Evolutionary conservation across 176 grass and related monocot species (phyloP), one percentile per base, ranked within the genome.

Genomic region (Oryza glumipatula): DNA sequence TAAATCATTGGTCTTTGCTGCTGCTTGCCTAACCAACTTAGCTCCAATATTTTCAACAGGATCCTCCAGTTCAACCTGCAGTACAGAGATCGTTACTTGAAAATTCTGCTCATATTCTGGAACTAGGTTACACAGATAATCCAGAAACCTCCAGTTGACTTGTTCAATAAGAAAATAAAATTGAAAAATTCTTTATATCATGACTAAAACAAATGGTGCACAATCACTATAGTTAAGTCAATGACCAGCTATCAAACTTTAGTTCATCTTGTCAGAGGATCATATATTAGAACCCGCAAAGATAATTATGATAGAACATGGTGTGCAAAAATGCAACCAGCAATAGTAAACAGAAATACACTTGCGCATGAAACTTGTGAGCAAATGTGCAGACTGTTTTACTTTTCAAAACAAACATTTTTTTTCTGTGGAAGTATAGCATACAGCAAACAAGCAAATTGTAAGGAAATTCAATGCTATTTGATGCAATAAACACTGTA

Each of bases 11-110:
- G 95, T 97, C 86, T 97, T 97, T 14, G 95, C 95, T 76, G 95
- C 95, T 72, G 95, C 95, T 89, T 97, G 95, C 72, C 95, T 94
- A 54, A 97, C 95, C 80, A 98, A 92, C 81, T 98, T 98, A 82
- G 89, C 95, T 61, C 95, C 95, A 88, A 98, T 95, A 63, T 98
- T 98, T 85, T 98, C 95, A 71, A 98, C 95, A 39, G 95, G 93
- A 16, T 98, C 93, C 83, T 95, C 93, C 47, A 98, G 83, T 72
- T 97, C 95, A 33, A 97, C 95, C 95, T 97, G 67, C 81, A 92
- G 47, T 61, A 82, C 14, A 79, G 38, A 4, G 65, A 79, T 68
- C 65, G 63, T 58, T 73, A 68, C 19, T 77, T 30, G 14, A 83
- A 80, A 48, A 13, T 10, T 68, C 35, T 75, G 64, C n/a, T 54